A percentile compares a stretch with the other conserved stretches of the same genome.
Evolutionary conservation across 345 rosid species (phyloP).

Genomic region (Linum lewisii): DNA sequence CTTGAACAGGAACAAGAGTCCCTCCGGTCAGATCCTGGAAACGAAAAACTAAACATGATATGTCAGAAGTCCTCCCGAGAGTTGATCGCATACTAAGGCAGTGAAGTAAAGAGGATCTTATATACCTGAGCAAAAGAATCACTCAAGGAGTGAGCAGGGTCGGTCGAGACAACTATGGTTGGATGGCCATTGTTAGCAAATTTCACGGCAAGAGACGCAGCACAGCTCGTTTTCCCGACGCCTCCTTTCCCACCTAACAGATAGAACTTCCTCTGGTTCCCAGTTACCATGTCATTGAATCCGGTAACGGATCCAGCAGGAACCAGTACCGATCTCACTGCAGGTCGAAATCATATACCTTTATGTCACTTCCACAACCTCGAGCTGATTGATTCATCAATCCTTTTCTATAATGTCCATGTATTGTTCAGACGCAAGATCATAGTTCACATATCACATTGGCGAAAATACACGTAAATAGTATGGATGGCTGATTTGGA

Average conservation of each 20-base stretch:
- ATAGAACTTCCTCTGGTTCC: constrained; percentile 42
- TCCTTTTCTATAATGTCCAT: too few relatives aligned
- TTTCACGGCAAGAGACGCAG: constrained; percentile 78
- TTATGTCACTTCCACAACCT: constrained; percentile 7
- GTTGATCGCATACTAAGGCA: neutral
- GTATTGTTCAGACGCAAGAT: neutral
- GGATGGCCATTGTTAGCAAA: constrained; percentile 76
- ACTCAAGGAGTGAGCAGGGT: constrained; percentile 79
- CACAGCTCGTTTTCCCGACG: constrained; percentile 85
- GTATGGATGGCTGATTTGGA: too few relatives aligned
- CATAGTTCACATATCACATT: too few relatives aligned
- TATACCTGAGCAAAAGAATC: constrained; percentile 66
- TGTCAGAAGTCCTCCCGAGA: neutral
- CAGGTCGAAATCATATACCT: constrained; percentile 10
- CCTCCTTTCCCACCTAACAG: constrained; percentile 82
- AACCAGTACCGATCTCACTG: constrained; percentile 47
- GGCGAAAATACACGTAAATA: too few relatives aligned
- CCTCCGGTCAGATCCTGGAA: constrained; percentile 71
- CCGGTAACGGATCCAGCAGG: constrained; percentile 30
- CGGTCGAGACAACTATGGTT: constrained; percentile 71
- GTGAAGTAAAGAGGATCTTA: neutral
- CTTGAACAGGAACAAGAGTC: constrained; percentile 49
- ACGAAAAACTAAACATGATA: constrained; percentile 7
- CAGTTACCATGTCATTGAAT: constrained; percentile 47
- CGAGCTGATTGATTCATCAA: too few relatives aligned